Evolutionary conservation across 805 yeast genomes (phyloP), one percentile per base, ranked within the genome.

Genomic region (Schwanniomyces polymorphus): DNA sequence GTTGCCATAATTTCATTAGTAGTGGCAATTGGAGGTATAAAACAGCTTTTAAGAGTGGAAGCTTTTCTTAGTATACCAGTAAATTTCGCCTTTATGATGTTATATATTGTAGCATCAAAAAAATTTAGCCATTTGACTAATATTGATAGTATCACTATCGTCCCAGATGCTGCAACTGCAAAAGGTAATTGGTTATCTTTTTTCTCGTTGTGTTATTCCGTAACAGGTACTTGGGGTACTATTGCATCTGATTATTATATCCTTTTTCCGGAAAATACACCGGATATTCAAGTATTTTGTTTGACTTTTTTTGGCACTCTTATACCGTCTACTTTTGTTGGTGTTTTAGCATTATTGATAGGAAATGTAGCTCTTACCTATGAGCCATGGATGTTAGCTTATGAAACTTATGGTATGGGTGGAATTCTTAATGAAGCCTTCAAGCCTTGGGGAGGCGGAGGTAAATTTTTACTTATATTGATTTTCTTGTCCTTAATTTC

Each of bases 221-320:
- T 86, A 41, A 88, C 96, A 3, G 80, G 89, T 3, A 88, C 97
- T 1, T 90, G 97, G 97, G 91, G 95, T 38, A 85, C 91, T 2
- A 79, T 88, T 50, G 88, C 96, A 0, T 76, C 91, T 0, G 97
- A 90, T 65, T 90, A 90, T 64, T 88, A 88, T 63, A 80, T 90
- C 42, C 72, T 88, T 43, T 82, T 89, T 56, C 96, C 96, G 1
- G 92, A 86, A 57, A 72, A 75, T 35, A 80, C 88, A 0, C 76
- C 86, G 2, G 80, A 80, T 45, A 50, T 63, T 45, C 76, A 75
- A 48, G 72, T 85, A 1, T 86, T 83, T 57, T 18, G 66, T 16
- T 68, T 85, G 52, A 88, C 96, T 0, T 83, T 86, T 53, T 68
- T 82, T 21, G 86, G 87, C 2, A 82, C 85, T 17, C 71, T 80